Conservation (phyloP, 169 alveolate genomes). For the Cryptosporidium andersoni region DNA sequence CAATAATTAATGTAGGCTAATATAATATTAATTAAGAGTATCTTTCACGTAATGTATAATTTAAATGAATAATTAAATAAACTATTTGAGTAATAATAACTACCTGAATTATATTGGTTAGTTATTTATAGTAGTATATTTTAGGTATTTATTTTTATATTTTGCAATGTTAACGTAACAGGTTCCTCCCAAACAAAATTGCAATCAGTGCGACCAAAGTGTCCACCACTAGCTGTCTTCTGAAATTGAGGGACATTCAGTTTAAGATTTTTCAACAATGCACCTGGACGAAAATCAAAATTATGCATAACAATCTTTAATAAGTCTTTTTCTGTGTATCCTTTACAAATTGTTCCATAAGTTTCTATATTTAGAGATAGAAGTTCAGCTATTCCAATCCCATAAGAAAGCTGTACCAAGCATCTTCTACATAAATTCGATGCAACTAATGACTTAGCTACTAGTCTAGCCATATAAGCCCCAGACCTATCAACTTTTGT, state of each 20-base stretch:
- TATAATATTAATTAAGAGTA: too few species aligned
- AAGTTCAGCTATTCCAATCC: constrained; percentile 97
- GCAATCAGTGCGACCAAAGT: constrained; percentile 94
- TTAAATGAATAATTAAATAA: too few species aligned
- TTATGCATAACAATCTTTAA: constrained; percentile 88
- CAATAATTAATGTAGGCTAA: too few species aligned
- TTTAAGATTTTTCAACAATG: constrained; percentile 90
- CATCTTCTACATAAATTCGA: constrained; percentile 94
- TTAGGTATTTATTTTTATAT: background rate
- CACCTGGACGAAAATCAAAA: constrained; percentile 97
- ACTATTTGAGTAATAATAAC: too few species aligned
- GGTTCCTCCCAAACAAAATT: constrained; percentile 95
- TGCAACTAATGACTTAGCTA: constrained; percentile 97
- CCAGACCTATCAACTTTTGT: constrained; percentile 99
- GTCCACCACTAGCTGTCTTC: constrained; percentile 96
- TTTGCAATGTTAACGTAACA: background rate
- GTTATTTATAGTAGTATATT: too few species aligned
- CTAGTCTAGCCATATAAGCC: constrained; percentile 98
- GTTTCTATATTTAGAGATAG: constrained; percentile 95
- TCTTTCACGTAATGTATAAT: too few species aligned
- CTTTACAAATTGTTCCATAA: constrained; percentile 90
- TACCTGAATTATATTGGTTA: too few species aligned
- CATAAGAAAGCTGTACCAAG: constrained; percentile 95
- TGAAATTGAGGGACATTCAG: constrained; percentile 88
- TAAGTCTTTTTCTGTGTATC: constrained; percentile 90